Percentiles rank a stretch among this genome's conserved stretches.
phyloP scores from a whole-genome alignment of 495 filamentous ascomycete genomes.

The Aspergillus indologenus region DNA sequence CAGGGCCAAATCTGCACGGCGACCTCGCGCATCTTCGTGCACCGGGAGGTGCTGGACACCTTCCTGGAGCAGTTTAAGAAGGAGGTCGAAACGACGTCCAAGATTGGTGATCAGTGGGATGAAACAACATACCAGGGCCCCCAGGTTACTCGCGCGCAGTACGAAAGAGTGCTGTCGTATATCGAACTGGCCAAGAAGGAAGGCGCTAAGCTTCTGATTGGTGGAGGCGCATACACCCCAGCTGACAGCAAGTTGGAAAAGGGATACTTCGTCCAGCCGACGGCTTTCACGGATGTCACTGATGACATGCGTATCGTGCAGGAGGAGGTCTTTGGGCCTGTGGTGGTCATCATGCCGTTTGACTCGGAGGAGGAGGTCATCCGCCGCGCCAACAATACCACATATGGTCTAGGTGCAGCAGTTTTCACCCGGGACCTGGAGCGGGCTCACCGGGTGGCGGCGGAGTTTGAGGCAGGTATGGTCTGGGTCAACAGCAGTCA shows the following conservation, averaged over 20 bases:
- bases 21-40: conserved; percentile 80
- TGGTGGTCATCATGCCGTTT: conserved; percentile 78
- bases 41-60: conserved; percentile 68
- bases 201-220: conserved; percentile 71
- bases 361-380: conserved; percentile 81
- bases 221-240: conserved; percentile 65
- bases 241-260: conserved; percentile 47
- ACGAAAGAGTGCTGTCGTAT: conserved; percentile 75
- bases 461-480: conserved; percentile 87
- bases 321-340: conserved; percentile 86
- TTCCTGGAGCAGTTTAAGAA: conserved; percentile 74
- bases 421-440: conserved; percentile 80
- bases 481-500: conserved; percentile 92
- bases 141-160: conserved; percentile 82
- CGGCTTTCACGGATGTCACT: conserved; percentile 66
- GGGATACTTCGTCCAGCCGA: conserved; percentile 69
- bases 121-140: conserved; percentile 78
- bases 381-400: conserved; percentile 76
- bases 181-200: conserved; percentile 75
- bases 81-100: conserved; percentile 60
- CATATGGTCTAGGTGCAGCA: conserved; percentile 82
- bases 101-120: conserved; percentile 83
- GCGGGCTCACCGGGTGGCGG: conserved; percentile 76
- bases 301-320: conserved; percentile 64
- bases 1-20: conserved; percentile 91